A percentile compares a stretch with the other conserved stretches of the same genome.
Evolutionary conservation across 371 early-diverging fungal genomes (phyloP).

Genomic region (Haplosporangium sp.): DNA sequence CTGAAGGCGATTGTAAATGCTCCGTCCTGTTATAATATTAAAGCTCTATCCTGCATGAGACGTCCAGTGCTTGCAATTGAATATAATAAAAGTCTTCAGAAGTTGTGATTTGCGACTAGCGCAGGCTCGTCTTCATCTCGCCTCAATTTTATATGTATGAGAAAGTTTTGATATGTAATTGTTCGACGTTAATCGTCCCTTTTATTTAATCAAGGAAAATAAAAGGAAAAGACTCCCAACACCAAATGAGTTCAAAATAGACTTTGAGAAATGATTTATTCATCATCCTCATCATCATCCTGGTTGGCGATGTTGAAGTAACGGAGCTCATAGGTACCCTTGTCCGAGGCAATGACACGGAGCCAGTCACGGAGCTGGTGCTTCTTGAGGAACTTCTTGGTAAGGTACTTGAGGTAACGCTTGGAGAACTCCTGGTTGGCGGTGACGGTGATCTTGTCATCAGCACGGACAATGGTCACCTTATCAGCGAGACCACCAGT

Average conservation of each 20-base stretch:
- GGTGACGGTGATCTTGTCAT: slow-evolving; percentile 83
- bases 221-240: slow-evolving; percentile 26
- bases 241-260: slow-evolving; percentile 6
- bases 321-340: slow-evolving; percentile 94
- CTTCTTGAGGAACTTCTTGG: slow-evolving; percentile 99
- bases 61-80: not conserved
- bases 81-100: slow-evolving; percentile 57
- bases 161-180: slow-evolving; percentile 7
- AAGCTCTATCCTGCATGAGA: not conserved
- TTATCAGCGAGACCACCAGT: slow-evolving; percentile 95
- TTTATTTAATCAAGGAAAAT: slow-evolving; percentile 29
- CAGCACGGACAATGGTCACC: slow-evolving; percentile 86
- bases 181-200: slow-evolving; percentile 27
- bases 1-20: not conserved
- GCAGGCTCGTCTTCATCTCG: slow-evolving; percentile 79
- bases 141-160: slow-evolving; percentile 51
- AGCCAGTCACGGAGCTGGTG: slow-evolving; percentile 98
- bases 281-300: slow-evolving; percentile 85
- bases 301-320: slow-evolving; percentile 96
- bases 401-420: slow-evolving; percentile 99
- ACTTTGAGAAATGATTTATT: slow-evolving; percentile 53
- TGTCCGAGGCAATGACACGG: slow-evolving; percentile 93
- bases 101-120: slow-evolving; percentile 69
- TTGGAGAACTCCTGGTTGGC: slow-evolving; percentile 91
- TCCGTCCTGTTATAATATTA: not conserved